These are phyloP conservation scores for Xylaria scruposa DNA, from an alignment of 495 filamentous ascomycete species.

Conservation along the genomic window DNA sequence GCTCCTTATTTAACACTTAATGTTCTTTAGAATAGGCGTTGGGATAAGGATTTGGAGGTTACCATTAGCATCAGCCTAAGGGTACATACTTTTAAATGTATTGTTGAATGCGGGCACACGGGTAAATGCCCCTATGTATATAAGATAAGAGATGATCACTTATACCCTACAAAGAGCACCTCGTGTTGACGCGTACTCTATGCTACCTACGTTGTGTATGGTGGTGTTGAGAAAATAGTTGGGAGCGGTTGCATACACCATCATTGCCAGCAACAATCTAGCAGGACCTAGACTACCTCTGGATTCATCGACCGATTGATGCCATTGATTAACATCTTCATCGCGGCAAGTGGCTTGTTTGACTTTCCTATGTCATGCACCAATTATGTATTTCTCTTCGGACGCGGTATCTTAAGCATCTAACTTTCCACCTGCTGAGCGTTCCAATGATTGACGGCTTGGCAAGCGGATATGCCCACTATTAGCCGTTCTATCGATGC, in stretches of 20 bases:
- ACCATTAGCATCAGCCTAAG: neutral
- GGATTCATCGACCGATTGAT: too few species aligned
- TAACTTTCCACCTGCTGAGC: neutral
- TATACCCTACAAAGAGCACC: neutral
- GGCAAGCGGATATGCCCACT: neutral
- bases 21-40: neutral
- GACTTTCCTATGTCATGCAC: neutral
- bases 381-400: neutral
- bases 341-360: neutral
- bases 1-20: neutral
- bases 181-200: neutral
- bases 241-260: too few species aligned
- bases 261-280: too few species aligned
- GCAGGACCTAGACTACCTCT: too few species aligned
- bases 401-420: neutral
- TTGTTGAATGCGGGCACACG: neutral
- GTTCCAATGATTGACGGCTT: neutral
- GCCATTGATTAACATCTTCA: too few species aligned
- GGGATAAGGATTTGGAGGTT: neutral
- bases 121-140: neutral
- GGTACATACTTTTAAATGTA: neutral
- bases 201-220: neutral
- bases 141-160: neutral
- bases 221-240: neutral
- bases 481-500: neutral